These are phyloP conservation scores for Friedmanniomyces simplex DNA, from an alignment of 495 filamentous ascomycete genomes.

Conservation along the genomic window DNA sequence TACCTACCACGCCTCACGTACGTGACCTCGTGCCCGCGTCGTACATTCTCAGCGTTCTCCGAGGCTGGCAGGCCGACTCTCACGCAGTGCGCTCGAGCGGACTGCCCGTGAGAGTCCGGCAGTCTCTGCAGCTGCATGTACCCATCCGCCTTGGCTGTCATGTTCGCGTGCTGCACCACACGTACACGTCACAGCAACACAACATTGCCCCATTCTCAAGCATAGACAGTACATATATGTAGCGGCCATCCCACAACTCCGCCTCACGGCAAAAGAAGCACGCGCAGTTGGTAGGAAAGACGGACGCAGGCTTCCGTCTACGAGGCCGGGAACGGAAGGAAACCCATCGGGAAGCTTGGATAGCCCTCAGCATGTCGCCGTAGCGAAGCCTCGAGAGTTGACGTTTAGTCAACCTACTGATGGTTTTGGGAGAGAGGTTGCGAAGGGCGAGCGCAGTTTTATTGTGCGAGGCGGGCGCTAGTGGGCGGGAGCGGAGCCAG, in stretches of 20 bases:
- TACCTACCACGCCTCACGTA: neutral
- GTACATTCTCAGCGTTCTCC: neutral
- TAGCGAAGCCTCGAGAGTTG: slow-evolving; percentile 12
- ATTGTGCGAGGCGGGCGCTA: neutral
- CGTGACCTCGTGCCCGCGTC: neutral
- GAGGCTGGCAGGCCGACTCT: no score
- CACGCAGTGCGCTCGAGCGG: no score
- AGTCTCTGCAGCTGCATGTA: no score
- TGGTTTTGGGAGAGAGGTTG: neutral
- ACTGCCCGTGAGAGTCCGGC: no score
- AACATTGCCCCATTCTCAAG: neutral
- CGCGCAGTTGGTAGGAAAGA: slow-evolving; percentile 14
- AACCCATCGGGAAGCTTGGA: slow-evolving; percentile 3
- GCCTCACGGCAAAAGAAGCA: neutral
- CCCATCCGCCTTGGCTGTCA: no score
- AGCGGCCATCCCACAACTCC: slow-evolving; percentile 21
- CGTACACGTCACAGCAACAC: neutral
- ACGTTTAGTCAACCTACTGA: slow-evolving; percentile 13
- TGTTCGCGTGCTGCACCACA: neutral
- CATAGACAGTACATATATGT: slow-evolving; percentile 2
- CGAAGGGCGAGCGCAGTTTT: neutral
- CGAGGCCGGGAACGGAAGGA: slow-evolving; percentile 25
- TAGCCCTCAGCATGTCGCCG: slow-evolving; percentile 15
- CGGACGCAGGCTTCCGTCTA: slow-evolving; percentile 14
- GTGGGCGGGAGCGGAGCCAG: neutral